A percentile compares a stretch with the other conserved stretches of the same genome.
These are phyloP conservation scores for Fusarium transvaalense DNA, from an alignment of 2,329 filamentous ascomycete species.

Conservation along the genomic window DNA sequence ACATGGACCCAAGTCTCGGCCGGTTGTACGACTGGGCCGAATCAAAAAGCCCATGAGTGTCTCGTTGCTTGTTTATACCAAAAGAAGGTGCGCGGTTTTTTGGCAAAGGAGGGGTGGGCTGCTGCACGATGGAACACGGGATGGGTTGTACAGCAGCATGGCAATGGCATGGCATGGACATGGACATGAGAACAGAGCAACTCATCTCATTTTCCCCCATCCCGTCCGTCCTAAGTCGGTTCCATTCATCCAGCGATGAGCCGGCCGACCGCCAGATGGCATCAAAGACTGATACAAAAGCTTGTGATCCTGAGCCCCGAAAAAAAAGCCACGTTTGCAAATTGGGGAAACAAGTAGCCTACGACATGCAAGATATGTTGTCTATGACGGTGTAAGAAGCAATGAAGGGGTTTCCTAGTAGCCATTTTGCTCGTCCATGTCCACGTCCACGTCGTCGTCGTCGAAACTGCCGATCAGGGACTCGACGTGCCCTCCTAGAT, in stretches of 20 bases:
- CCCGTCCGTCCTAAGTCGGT: conserved; percentile 22
- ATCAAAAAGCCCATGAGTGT: conserved; percentile 23
- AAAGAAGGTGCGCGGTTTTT: conserved; percentile 36
- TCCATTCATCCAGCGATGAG: conserved; percentile 40
- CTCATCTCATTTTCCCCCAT: conserved; percentile 15
- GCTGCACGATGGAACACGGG: conserved; percentile 22
- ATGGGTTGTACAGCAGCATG: conserved; percentile 18
- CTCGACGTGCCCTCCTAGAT: conserved; percentile 36
- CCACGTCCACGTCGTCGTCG: too few relatives aligned
- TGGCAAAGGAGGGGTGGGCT: conserved; percentile 38
- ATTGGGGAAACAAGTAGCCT: conserved; percentile 19
- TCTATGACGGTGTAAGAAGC: conserved; percentile 31
- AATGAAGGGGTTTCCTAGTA: conserved; percentile 17
- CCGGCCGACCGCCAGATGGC: conserved; percentile 20
- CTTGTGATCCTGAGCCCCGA: conserved; percentile 4
- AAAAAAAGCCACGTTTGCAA: conserved; percentile 25
- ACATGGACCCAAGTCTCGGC: conserved; percentile 37
- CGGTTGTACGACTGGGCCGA: conserved; percentile 40
- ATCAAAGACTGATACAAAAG: conserved; percentile 12
- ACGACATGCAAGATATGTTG: conserved; percentile 25
- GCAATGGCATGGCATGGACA: background rate
- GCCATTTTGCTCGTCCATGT: conserved; percentile 2
- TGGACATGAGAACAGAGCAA: background rate
- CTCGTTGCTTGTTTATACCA: conserved; percentile 18
- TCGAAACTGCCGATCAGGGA: conserved; percentile 45